Conservation (phyloP, 345 rosid species). For the Linum trigynum region DNA sequence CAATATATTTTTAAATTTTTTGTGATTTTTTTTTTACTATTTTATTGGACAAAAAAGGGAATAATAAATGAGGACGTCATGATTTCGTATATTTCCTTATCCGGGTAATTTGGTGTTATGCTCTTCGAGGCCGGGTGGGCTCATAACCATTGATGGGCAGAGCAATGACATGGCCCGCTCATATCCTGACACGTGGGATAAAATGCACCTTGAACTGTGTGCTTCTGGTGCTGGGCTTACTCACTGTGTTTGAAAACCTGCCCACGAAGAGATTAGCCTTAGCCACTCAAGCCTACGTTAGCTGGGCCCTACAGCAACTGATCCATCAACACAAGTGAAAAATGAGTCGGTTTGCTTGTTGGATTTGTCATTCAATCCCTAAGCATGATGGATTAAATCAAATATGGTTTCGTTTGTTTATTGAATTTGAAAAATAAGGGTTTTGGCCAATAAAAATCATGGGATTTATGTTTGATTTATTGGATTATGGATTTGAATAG, state of each 20-base stretch:
- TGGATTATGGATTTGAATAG: no score
- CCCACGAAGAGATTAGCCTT: neutral
- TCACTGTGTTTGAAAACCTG: neutral
- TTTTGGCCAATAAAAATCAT: no score
- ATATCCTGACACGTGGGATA: neutral
- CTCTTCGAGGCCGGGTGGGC: neutral
- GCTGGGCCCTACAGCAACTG: no score
- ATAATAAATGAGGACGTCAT: conserved; percentile 2
- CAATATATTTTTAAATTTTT: no score
- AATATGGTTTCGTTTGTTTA: no score
- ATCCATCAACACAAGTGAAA: no score
- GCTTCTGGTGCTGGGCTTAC: neutral
- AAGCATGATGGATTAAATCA: no score
- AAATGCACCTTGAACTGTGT: neutral
- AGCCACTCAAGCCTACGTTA: neutral
- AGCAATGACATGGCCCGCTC: neutral
- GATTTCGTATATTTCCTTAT: neutral
- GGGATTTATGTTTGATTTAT: no score
- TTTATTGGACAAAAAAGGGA: neutral
- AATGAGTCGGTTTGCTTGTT: no score
- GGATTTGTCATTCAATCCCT: no score
- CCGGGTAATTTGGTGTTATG: neutral
- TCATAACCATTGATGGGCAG: conserved; percentile 1
- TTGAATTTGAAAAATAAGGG: no score
- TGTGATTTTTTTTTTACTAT: neutral